Evolutionary conservation across 2,329 filamentous ascomycete genomes (phyloP).

Genomic region (Daldinia eschscholtzii): DNA sequence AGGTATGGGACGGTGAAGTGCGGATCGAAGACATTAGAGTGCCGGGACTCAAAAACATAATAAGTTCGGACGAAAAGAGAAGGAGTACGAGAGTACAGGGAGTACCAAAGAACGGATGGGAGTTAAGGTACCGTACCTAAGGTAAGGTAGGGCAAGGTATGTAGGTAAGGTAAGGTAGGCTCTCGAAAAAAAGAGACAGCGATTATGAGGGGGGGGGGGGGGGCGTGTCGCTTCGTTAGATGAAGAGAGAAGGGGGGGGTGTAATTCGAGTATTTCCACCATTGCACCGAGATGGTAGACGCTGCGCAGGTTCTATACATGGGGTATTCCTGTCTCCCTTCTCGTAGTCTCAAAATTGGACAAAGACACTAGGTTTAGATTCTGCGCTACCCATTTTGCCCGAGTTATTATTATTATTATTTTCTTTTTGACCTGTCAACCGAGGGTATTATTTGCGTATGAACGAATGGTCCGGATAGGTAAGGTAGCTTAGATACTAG

Average conservation of each 20-base stretch:
- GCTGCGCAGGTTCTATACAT: conserved; percentile 18
- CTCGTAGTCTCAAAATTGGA: conserved; percentile 19
- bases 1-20: conserved; percentile 34
- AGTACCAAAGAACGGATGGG: conserved; percentile 24
- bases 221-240: conserved; percentile 30
- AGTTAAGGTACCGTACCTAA: conserved; percentile 17
- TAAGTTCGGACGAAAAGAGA: conserved; percentile 42
- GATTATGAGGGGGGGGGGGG: conserved; percentile 1
- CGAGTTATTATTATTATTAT: not conserved
- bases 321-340: conserved; percentile 6
- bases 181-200: conserved; percentile 6
- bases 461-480: conserved; percentile 5
- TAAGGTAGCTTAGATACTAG: too few relatives aligned
- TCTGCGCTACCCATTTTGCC: conserved; percentile 26
- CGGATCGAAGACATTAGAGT: conserved; percentile 32
- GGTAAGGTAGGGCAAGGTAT: conserved; percentile 10
- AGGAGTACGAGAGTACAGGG: conserved; percentile 33
- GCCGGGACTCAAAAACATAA: conserved; percentile 27
- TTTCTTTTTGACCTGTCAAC: not conserved
- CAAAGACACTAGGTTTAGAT: conserved; percentile 14
- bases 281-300: conserved; percentile 41
- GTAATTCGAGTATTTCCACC: conserved; percentile 33
- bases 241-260: conserved; percentile 30
- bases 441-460: conserved; percentile 19
- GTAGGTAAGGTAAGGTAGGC: conserved; percentile 24